Conservation (phyloP, 1,284 basidiomycete genomes). For the Pseudozyma pruni region DNA sequence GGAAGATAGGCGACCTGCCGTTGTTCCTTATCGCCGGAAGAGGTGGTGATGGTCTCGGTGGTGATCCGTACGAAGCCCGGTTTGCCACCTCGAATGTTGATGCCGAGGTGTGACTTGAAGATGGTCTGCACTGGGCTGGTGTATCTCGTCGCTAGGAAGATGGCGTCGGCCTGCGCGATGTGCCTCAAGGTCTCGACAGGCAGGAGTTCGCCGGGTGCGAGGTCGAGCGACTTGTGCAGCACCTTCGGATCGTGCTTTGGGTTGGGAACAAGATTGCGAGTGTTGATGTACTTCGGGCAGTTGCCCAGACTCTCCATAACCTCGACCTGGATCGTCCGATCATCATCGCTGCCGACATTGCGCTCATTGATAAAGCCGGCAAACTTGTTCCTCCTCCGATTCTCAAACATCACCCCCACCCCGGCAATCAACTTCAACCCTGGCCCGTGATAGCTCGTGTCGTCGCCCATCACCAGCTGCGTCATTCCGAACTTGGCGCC, state of each 20-base stretch:
- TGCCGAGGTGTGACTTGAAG: constrained; percentile 40
- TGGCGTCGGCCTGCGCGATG: constrained; percentile 29
- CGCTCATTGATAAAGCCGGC: constrained; percentile 38
- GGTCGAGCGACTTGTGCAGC: constrained; percentile 18
- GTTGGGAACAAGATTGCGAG: constrained; percentile 13
- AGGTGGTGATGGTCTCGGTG: constrained; percentile 4
- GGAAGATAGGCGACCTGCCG: constrained; percentile 31
- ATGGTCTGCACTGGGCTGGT: constrained; percentile 23
- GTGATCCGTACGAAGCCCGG: constrained; percentile 29
- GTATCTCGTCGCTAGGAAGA: constrained; percentile 35
- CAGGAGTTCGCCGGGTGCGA: constrained; percentile 6
- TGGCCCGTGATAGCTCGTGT: constrained; percentile 22
- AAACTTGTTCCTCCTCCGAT: constrained; percentile 38
- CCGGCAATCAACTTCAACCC: constrained; percentile 33
- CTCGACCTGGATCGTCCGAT: constrained; percentile 26
- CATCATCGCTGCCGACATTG: constrained; percentile 11
- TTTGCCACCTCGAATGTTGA: constrained; percentile 44
- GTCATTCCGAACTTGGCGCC: constrained; percentile 40
- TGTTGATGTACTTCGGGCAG: constrained; percentile 47
- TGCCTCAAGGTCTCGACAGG: constrained; percentile 20
- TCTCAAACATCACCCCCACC: constrained; percentile 41
- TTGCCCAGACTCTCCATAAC: constrained; percentile 40
- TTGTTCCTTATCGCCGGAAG: constrained; percentile 9
- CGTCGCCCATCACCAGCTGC: constrained; percentile 11
- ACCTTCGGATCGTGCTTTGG: constrained; percentile 8